Evolutionary conservation across 2,329 filamentous ascomycete species (phyloP).

Genomic region (Grosmannia penicillata): DNA sequence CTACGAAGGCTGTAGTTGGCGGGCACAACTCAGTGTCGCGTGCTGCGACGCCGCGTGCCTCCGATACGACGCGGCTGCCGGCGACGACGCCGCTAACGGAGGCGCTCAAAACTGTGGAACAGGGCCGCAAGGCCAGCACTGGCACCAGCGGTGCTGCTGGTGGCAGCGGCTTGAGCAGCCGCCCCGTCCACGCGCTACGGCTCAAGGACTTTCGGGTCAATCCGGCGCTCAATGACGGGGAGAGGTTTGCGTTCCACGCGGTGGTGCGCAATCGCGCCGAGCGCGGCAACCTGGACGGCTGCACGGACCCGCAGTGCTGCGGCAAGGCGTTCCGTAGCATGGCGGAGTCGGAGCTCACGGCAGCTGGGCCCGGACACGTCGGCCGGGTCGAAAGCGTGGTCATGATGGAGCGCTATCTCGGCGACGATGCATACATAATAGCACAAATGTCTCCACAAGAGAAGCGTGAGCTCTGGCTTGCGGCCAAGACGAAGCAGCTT

Average conservation of each 20-base stretch:
- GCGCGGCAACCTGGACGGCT: constrained; percentile 58
- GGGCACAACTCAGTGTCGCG: background rate
- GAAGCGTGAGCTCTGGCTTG: constrained; percentile 51
- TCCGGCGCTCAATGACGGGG: constrained; percentile 52
- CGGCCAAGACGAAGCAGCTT: constrained; percentile 59
- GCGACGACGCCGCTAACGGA: background rate
- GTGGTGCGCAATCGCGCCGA: constrained; percentile 57
- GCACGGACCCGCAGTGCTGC: constrained; percentile 63
- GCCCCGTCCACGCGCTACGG: constrained; percentile 39
- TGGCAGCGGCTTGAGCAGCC: constrained; percentile 45
- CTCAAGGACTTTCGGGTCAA: constrained; percentile 75
- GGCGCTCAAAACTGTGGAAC: background rate
- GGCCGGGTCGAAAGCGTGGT: constrained; percentile 25
- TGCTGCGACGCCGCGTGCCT: background rate
- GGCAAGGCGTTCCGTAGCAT: constrained; percentile 56
- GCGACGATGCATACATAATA: constrained; percentile 43
- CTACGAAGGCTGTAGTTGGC: background rate
- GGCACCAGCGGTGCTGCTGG: too few species aligned
- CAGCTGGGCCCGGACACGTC: constrained; percentile 19
- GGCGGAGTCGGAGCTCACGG: constrained; percentile 34
- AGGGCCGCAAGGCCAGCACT: background rate
- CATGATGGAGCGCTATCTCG: constrained; percentile 41
- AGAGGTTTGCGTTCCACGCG: constrained; percentile 58
- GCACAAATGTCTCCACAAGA: constrained; percentile 44
- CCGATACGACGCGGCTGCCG: background rate